A percentile compares a stretch with the other conserved stretches of the same genome.
Conservation (phyloP, 2,329 filamentous ascomycete species). For the Aureobasidium mangrovei region DNA sequence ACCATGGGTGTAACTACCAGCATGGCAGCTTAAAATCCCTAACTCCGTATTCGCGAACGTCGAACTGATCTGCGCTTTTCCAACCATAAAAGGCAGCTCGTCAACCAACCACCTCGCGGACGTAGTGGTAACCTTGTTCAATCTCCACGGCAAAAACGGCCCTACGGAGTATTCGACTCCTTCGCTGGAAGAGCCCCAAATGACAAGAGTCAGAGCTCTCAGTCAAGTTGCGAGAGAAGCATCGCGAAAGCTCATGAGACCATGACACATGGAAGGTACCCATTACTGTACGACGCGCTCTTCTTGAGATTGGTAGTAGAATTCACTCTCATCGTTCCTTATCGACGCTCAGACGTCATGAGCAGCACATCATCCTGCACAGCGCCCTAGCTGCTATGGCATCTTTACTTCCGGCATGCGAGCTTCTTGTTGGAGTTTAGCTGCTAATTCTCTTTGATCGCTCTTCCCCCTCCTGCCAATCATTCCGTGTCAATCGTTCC, state of each 20-base stretch:
- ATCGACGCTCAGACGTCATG: slow-evolving; percentile 2
- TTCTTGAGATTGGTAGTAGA: no score
- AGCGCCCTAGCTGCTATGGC: neutral
- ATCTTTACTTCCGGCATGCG: neutral
- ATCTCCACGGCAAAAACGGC: no score
- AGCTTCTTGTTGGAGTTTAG: slow-evolving; percentile 12
- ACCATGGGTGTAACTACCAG: neutral
- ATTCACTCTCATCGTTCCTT: neutral
- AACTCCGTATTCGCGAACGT: neutral
- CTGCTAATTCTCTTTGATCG: neutral
- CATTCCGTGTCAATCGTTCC: neutral
- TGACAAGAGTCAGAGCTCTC: no score
- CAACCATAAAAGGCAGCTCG: slow-evolving; percentile 8
- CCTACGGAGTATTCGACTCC: no score
- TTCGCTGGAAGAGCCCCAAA: no score
- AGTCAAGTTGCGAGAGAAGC: no score
- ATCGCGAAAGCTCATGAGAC: no score
- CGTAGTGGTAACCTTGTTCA: no score
- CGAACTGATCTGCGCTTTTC: neutral
- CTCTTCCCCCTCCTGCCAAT: neutral
- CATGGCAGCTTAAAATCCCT: neutral
- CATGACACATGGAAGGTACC: no score
- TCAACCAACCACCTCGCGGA: neutral
- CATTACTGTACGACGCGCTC: no score
- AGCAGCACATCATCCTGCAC: neutral